Evolutionary conservation across 352 stramenopile species (phyloP).

Genomic region (Phytopythium delawarense): DNA sequence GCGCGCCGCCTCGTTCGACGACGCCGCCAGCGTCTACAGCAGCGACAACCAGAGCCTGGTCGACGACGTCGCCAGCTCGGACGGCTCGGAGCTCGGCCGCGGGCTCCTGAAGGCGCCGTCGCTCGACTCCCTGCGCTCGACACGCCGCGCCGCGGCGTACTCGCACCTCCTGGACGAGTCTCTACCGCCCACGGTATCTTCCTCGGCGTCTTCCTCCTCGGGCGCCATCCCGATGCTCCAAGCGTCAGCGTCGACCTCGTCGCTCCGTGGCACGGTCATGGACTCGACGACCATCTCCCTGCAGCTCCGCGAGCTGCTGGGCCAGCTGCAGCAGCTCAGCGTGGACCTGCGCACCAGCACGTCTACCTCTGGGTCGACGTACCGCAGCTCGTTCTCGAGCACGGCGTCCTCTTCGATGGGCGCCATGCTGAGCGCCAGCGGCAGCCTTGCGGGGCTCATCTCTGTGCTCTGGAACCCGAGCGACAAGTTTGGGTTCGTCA

Average conservation of each 20-base stretch:
- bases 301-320: slow-evolving; percentile 68
- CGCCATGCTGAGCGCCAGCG: slow-evolving; percentile 6
- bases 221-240: background rate
- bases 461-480: slow-evolving; percentile 74
- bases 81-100: slow-evolving; percentile 17
- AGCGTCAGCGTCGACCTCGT: background rate
- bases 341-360: slow-evolving; percentile 57
- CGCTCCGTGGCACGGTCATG: background rate
- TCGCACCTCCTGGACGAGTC: slow-evolving; percentile 34
- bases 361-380: slow-evolving; percentile 48
- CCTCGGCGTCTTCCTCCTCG: slow-evolving; percentile 9
- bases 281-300: slow-evolving; percentile 15
- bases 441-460: slow-evolving; percentile 18
- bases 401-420: slow-evolving; percentile 32
- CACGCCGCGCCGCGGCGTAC: slow-evolving; percentile 34
- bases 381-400: slow-evolving; percentile 73
- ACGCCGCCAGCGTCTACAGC: slow-evolving; percentile 20
- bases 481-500: slow-evolving; percentile 65
- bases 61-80: slow-evolving; percentile 18
- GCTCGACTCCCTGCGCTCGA: slow-evolving; percentile 38
- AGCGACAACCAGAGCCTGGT: slow-evolving; percentile 21
- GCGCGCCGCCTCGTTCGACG: slow-evolving; percentile 32
- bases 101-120: slow-evolving; percentile 46
- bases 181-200: background rate
- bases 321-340: slow-evolving; percentile 68